Evolutionary conservation across 176 grass and related monocot species (phyloP).

Genomic region (Oryza glumipatula): DNA sequence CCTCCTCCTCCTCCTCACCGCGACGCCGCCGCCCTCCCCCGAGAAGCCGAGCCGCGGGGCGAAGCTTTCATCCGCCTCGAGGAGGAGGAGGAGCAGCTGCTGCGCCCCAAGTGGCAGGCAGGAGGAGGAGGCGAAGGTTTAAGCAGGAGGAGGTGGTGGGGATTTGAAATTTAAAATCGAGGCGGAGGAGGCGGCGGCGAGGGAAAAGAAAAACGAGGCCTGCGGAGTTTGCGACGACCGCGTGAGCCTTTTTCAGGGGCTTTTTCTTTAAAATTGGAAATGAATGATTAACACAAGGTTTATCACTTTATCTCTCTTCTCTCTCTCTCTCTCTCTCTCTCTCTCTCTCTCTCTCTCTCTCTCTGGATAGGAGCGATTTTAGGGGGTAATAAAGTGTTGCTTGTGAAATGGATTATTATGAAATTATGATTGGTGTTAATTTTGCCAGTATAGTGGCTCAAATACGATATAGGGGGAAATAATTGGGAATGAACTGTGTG

Average conservation of each 20-base stretch:
- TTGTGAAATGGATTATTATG: background rate
- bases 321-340: background rate
- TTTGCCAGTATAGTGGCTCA: background rate
- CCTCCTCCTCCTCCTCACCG: slow-evolving; percentile 3
- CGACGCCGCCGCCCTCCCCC: background rate
- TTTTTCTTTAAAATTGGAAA: slow-evolving; percentile 9
- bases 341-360: background rate
- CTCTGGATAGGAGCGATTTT: background rate
- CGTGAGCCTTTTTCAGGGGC: slow-evolving; percentile 1
- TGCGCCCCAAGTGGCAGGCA: slow-evolving; percentile 34
- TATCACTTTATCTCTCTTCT: background rate
- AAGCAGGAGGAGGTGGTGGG: slow-evolving; percentile 16
- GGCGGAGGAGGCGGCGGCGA: background rate
- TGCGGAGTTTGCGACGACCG: slow-evolving; percentile 13
- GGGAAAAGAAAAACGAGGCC: slow-evolving; percentile 11
- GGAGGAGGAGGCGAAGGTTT: slow-evolving; percentile 46
- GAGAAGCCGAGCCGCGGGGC: background rate
- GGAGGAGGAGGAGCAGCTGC: slow-evolving; percentile 2
- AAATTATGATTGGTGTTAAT: background rate
- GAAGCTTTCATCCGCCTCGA: background rate
- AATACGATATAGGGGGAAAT: background rate
- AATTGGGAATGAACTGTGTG: background rate
- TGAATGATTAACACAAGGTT: background rate
- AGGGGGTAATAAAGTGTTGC: background rate
- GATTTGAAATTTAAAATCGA: slow-evolving; percentile 95